These are phyloP conservation scores for Phyllostachys edulis DNA, from an alignment of 176 grass and related monocot genomes.

Conservation along the genomic window DNA sequence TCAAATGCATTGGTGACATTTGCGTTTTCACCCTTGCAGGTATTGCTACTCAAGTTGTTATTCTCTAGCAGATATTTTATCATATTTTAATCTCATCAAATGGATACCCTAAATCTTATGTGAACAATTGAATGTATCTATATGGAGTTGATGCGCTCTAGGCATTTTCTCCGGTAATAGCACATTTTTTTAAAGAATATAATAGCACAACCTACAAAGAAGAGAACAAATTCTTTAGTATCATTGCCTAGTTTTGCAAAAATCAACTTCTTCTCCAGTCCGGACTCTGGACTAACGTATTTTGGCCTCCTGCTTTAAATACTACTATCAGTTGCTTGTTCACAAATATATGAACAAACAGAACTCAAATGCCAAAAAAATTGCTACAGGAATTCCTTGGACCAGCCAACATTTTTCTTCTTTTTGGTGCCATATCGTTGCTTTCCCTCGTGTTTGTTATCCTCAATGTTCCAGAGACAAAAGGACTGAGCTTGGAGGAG, in stretches of 20 bases:
- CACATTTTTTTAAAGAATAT: not conserved
- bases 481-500: constrained; percentile 95
- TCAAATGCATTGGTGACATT: constrained; percentile 88
- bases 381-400: constrained; percentile 65
- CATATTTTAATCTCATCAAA: not conserved
- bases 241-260: not conserved
- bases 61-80: not conserved
- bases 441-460: constrained; percentile 71
- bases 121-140: not conserved
- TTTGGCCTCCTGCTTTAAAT: not conserved
- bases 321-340: not conserved
- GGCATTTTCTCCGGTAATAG: not conserved
- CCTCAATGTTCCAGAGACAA: constrained; percentile 84
- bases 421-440: constrained; percentile 84
- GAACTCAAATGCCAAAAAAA: not conserved
- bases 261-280: not conserved
- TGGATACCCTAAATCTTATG: not conserved
- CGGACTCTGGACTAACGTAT: not conserved
- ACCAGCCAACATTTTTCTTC: constrained; percentile 80
- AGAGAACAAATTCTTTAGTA: not conserved
- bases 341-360: not conserved
- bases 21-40: constrained; percentile 84
- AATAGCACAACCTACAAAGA: not conserved
- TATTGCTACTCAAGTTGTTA: constrained; percentile 19
- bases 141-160: not conserved